phyloP scores from a whole-genome alignment of 257 asterid species.

The Nicotiana tabacum region DNA sequence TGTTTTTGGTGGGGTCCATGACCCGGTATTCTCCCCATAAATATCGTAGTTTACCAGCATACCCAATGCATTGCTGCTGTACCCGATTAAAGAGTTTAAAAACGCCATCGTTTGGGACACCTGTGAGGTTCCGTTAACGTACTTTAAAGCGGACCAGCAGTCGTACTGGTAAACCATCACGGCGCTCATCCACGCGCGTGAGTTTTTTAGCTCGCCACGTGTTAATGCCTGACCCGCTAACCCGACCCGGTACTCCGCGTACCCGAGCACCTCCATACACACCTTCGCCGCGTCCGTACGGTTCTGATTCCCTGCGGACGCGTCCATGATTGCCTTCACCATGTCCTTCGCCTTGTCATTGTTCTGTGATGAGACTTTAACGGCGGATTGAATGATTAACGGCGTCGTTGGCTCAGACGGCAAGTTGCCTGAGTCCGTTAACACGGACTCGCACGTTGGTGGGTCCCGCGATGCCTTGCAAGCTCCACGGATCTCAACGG shows the following conservation, averaged over 20 bases:
- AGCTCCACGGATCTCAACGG: conserved; percentile 24
- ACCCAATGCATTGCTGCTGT: conserved; percentile 37
- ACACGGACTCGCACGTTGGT: conserved; percentile 21
- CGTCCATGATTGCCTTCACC: conserved; percentile 30
- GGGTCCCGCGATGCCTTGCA: conserved; percentile 62
- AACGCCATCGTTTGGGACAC: conserved; percentile 38
- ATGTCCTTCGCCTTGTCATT: conserved; percentile 29
- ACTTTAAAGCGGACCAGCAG: conserved; percentile 55
- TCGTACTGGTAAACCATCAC: conserved; percentile 47
- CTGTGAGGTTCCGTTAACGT: conserved; percentile 39
- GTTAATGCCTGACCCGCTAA: conserved; percentile 19
- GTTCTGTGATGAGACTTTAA: conserved; percentile 24
- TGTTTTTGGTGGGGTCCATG: conserved; percentile 45
- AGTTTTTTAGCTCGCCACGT: conserved; percentile 34
- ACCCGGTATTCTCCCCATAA: conserved; percentile 32
- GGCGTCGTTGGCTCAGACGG: conserved; percentile 26
- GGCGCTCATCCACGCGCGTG: conserved; percentile 73
- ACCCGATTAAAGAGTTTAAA: conserved; percentile 26
- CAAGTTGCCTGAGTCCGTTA: conserved; percentile 25
- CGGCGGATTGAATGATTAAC: conserved; percentile 40
- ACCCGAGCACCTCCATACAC: conserved; percentile 41
- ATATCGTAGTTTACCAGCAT: conserved; percentile 49
- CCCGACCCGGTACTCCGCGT: conserved; percentile 31
- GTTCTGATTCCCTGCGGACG: conserved; percentile 35
- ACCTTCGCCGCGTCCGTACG: conserved; percentile 35